phyloP scores from a whole-genome alignment of 192 early-diverging fungal species.

The Coemansia erecta region DNA sequence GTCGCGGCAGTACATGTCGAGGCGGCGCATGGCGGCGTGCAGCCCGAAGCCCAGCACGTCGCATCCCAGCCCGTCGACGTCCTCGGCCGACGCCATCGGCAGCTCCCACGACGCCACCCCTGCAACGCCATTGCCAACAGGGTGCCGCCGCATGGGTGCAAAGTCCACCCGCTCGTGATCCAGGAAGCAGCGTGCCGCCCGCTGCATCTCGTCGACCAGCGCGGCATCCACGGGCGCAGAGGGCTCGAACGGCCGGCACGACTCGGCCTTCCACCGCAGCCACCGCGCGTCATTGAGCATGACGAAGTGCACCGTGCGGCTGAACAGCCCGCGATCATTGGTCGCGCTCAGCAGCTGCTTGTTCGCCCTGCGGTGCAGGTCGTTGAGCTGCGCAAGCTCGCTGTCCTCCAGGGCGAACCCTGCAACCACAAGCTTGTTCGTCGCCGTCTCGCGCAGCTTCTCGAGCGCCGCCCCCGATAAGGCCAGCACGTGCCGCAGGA shows the following conservation, averaged over 20 bases:
- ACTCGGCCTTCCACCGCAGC: constrained; percentile 81
- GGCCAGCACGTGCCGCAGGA: constrained; percentile 70
- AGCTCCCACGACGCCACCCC: constrained; percentile 40
- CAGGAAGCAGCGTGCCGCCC: constrained; percentile 24
- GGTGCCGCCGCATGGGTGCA: background rate
- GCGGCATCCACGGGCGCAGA: constrained; percentile 41
- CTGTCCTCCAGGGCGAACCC: constrained; percentile 1
- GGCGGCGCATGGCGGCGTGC: constrained; percentile 24
- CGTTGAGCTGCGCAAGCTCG: constrained; percentile 38
- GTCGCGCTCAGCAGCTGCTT: constrained; percentile 55
- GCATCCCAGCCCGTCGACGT: constrained; percentile 26
- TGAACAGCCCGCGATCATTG: constrained; percentile 62
- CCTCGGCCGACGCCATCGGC: background rate
- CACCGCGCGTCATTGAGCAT: constrained; percentile 73
- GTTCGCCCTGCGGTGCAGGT: constrained; percentile 49
- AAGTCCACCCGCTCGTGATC: constrained; percentile 7
- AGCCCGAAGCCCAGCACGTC: constrained; percentile 23
- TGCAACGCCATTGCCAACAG: too few species aligned
- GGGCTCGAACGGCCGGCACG: constrained; percentile 72
- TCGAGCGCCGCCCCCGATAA: constrained; percentile 54
- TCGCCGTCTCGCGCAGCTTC: constrained; percentile 47
- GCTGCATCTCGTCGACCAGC: constrained; percentile 42
- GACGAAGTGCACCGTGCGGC: constrained; percentile 63
- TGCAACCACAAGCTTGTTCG: constrained; percentile 59
- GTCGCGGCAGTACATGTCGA: constrained; percentile 43